Base-by-base conservation (phyloP, 2,329 filamentous ascomycete species). In the Plectosphaerella cucumerina region DNA sequence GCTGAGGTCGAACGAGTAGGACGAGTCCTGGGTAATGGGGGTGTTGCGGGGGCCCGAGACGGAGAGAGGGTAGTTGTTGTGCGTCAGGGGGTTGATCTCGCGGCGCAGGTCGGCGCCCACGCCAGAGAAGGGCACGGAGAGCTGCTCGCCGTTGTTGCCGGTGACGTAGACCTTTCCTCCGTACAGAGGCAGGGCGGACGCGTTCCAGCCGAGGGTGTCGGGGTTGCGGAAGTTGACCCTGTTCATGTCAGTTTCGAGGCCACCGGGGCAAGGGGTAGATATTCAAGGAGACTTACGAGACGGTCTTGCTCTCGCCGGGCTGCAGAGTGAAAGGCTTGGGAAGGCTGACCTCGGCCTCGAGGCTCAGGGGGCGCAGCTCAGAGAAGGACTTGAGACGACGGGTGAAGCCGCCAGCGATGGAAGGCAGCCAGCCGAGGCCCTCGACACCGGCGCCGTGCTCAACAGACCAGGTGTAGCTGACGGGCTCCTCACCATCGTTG, bases 391-490 rank as follows among this genome's bases (percentile, higher is more conserved):
- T 60, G 23, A 60, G 41, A 11, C 47, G 47, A 10, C 23, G 21
- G 4, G 47, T 48, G 47, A 43, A 41, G 4, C 47, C 47, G 20
- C 47, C 47, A 14, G 47, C 37, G 8, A 33, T n/a, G 14, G 47
- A 41, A 5, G 47, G 44, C 31, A 20, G 26, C 44, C 51, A 55
- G 43, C 51, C 53, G 26, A 60, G 39, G n/a, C 69, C 65, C 57
- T 74, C 70, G 31, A 68, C 60, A 5, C 70, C 70, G 12, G 63
- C 69, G 5, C 64, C 63, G 5, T 62, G 58, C 35, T 68, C 59
- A 6, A 48, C 45, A 2, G 59, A 51, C 18, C 60, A 53, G 15
- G 56, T 61, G 59, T 72, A 74, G 20, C 58, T 62, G 42, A 69
- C 58, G 9, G 60, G 55, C 26, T 62, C 56, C n/a, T 58, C 55